Evolutionary conservation across 208 protist species (phyloP), one percentile per base, ranked within the genome.

Genomic region (Naegleria lovaniensis): DNA sequence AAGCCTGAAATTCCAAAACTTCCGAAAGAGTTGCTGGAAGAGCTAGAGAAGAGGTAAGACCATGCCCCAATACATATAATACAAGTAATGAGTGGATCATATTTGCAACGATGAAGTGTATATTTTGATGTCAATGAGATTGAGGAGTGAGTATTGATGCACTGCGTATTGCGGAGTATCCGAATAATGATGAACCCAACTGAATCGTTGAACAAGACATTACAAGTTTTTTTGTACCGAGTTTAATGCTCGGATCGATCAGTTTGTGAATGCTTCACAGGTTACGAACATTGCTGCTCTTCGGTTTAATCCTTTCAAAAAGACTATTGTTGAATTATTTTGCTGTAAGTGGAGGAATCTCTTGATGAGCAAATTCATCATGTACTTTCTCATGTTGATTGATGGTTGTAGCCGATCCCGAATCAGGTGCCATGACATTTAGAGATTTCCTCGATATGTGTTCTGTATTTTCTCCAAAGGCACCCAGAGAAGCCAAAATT

Each of bases 391-490:
- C 58, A n/a, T 29, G 5, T 9, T 75, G n/a, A 29, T 75, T n/a
- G 2, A n/a, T 75, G 9, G 3, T n/a, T n/a, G n/a, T 36, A 79
- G 67, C 67, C n/a, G 67, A 79, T 79, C 29, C 39, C 16, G 39
- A 48, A 39, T 25, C 16, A 1, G 41, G n/a, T 22, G 15, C 41
- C 4, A 36, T 88, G 25, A 58, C 5, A 29, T 88, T 88, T 39
- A 39, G 40, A 58, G 85, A 88, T 29, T 88, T 88, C 19, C 29
- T 88, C 3, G 85, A 88, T 19, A 88, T 88, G 85, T 88, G 85
- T 39, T 88, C 85, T 29, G 85, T 88, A 6, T 88, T 88, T 88
- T 51, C 85, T 1, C 9, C 16, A 58, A 48, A 88, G n/a, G 85
- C 85, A 22, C 13, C 39, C 7, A 39, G 11, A 33, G 41, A 88